A percentile compares a stretch with the other conserved stretches of the same genome.
phyloP scores from a whole-genome alignment of 352 stramenopile species.

The Pythium graminicola region DNA sequence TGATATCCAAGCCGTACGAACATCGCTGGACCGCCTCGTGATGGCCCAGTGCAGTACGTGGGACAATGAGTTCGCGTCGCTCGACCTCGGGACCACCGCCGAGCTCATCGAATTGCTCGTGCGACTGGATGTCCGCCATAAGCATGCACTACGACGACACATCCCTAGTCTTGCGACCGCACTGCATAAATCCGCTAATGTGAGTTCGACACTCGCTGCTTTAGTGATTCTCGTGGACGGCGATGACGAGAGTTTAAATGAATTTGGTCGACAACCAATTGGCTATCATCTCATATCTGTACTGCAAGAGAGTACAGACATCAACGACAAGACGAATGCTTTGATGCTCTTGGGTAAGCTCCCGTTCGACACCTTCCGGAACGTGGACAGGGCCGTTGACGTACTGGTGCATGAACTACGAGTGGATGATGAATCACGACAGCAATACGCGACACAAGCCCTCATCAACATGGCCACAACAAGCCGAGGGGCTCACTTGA shows the following conservation, averaged over 20 bases:
- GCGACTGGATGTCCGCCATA: not conserved
- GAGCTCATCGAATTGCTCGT: conserved; percentile 3
- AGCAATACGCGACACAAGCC: not conserved
- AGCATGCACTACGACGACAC: not conserved
- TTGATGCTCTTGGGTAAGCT: not conserved
- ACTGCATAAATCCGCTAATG: too few species aligned
- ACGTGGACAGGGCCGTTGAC: not conserved
- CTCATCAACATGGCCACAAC: not conserved
- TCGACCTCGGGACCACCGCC: too few species aligned
- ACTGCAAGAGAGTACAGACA: not conserved
- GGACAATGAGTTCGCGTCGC: too few species aligned
- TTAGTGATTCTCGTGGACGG: not conserved
- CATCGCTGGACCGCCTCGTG: not conserved
- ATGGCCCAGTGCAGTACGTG: not conserved
- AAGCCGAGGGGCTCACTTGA: not conserved
- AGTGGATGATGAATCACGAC: not conserved
- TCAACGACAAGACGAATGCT: not conserved
- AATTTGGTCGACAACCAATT: not conserved
- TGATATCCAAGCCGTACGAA: not conserved
- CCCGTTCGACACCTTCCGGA: not conserved
- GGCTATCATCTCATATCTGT: not conserved
- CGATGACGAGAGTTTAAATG: not conserved
- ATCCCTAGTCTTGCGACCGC: not conserved
- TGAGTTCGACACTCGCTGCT: not conserved
- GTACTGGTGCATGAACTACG: not conserved